A percentile compares a stretch with the other conserved stretches of the same genome.
Evolutionary conservation across 2,329 filamentous ascomycete species (phyloP).

Genomic region (Diatrype stigma): DNA sequence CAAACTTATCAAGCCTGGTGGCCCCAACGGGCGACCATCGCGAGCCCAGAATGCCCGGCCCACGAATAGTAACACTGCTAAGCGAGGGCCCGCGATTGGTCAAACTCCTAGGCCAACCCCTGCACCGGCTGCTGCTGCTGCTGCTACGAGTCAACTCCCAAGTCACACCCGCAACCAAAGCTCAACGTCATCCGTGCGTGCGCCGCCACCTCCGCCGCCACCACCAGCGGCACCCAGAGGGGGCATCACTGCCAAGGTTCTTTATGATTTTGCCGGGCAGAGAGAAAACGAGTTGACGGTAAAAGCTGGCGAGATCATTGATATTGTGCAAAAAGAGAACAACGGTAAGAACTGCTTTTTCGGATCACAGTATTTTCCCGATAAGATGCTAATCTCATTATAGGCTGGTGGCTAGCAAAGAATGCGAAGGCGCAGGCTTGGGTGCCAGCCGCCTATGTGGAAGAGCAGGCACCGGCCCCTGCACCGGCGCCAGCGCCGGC

Average conservation of each 20-base stretch:
- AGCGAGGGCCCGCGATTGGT: constrained; percentile 19
- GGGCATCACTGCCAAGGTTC: constrained; percentile 79
- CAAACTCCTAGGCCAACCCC: constrained; percentile 28
- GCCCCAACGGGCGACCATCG: constrained; percentile 76
- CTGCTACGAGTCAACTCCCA: constrained; percentile 29
- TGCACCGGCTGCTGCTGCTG: constrained; percentile 34
- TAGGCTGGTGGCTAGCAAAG: constrained; percentile 96
- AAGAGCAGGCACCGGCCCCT: constrained; percentile 81
- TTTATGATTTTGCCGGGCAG: constrained; percentile 88
- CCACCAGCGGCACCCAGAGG: constrained; percentile 61
- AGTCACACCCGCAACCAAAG: constrained; percentile 53
- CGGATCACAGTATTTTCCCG: too few relatives aligned
- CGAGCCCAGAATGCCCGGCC: constrained; percentile 61
- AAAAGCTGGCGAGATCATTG: constrained; percentile 72
- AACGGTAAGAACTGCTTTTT: constrained; percentile 67
- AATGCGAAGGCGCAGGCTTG: constrained; percentile 73
- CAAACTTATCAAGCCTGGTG: constrained; percentile 85
- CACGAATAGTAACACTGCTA: constrained; percentile 36
- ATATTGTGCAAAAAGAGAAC: constrained; percentile 89
- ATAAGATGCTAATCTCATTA: too few relatives aligned
- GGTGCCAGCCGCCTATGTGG: constrained; percentile 90
- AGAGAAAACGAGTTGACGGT: constrained; percentile 82
- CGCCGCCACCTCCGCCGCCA: constrained; percentile 60
- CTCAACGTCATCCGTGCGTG: constrained; percentile 47
- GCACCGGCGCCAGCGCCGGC: too few relatives aligned